Evolutionary conservation across 1,284 basidiomycete species (phyloP), one percentile per base, ranked within the genome.

Genomic region (Rhodotorula glutinis): DNA sequence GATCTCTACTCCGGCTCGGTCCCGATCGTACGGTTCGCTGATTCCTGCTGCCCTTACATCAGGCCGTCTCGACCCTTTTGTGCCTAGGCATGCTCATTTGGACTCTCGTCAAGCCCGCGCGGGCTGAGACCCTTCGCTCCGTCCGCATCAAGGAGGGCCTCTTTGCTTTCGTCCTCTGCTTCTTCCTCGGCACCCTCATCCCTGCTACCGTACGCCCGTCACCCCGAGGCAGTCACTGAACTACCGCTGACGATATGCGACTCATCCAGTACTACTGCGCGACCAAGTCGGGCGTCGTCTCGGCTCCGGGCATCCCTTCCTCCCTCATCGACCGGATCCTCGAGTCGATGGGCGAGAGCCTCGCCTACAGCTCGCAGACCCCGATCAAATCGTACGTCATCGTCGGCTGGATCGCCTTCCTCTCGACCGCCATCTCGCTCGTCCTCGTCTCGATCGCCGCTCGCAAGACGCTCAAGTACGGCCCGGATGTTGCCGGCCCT

Each of bases 401-500:
- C 55, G 64, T 66, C 47, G 71, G 71, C 41, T 73, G 71, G 71
- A 46, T 66, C 62, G 66, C 66, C 19, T 68, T 66, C 53, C 53
- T 64, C 56, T 63, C 61, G 21, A 69, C 67, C 38, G 29, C 54
- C 30, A 56, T 72, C 57, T 63, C 62, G 38, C 58, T 72, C 60
- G 46, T 72, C 23, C 68, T 73, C 62, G 66, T 71, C 27, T 67
- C 64, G 30, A 33, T 68, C 46, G 67, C 67, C 1, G 71, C 69
- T 3, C 69, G 71, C 38, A 59, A 73, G 47, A 62, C 69, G 33
- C 64, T 68, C 63, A 70, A 73, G 61, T 40, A 73, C 66, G 69
- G 69, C 17, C 47, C 56, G 19, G 69, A 67, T 33, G 53, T 25
- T n/a, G 41, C 21, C 1, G 29, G 55, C 52, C 47, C 55, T 44